Conservation (phyloP, 1,139 yeast species). For the Hyphopichia pseudoburtonii region DNA sequence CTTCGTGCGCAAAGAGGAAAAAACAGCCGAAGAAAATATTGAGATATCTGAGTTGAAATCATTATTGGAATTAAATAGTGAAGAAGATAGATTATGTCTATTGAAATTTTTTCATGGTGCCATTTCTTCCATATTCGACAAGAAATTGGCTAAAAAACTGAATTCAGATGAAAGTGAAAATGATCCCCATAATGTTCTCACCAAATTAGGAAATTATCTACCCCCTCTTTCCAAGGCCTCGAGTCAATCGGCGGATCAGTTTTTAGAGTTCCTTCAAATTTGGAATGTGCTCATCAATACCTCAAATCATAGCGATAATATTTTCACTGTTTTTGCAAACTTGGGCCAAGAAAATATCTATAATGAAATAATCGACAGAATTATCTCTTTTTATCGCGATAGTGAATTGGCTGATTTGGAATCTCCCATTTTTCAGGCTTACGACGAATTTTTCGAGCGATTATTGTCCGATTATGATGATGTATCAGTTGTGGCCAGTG, state of each 20-base stretch:
- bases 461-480: constrained; percentile 6
- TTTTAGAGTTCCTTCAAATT: constrained; percentile 24
- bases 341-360: constrained; percentile 26
- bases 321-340: constrained; percentile 23
- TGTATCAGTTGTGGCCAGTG: neutral
- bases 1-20: constrained; percentile 15
- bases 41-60: constrained; percentile 22
- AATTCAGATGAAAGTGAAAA: constrained; percentile 15
- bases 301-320: constrained; percentile 15
- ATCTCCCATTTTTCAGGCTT: constrained; percentile 9
- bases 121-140: constrained; percentile 13
- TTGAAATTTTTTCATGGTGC: constrained; percentile 32
- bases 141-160: constrained; percentile 16
- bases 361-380: constrained; percentile 22
- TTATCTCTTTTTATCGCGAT: constrained; percentile 26
- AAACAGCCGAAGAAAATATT: constrained; percentile 11
- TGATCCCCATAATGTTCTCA: constrained; percentile 17
- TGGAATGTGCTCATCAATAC: constrained; percentile 29
- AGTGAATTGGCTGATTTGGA: constrained; percentile 14
- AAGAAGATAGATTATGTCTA: constrained; percentile 15
- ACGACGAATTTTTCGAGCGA: constrained; percentile 17
- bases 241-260: constrained; percentile 18
- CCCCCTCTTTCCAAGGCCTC: constrained; percentile 22
- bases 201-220: constrained; percentile 22
- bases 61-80: constrained; percentile 21